Base-by-base conservation (phyloP, 2,329 filamentous ascomycete species). In the Alternaria arborescens region DNA sequence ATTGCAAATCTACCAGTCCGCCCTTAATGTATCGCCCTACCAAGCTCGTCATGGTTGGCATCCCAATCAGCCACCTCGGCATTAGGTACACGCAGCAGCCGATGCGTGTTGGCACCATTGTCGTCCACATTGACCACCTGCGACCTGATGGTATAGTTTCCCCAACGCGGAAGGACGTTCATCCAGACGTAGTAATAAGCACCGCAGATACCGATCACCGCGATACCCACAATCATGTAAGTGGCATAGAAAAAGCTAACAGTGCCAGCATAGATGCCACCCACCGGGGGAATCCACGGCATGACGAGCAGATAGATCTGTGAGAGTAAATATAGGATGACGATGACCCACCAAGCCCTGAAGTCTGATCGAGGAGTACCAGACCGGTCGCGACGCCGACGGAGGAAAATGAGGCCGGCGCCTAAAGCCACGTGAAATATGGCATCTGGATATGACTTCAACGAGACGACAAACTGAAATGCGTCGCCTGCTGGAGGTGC, bases 181-280 rank as follows among this genome's bases (percentile, higher is more conserved):
- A 76, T 69, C 75, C 75, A 77, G 1, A 71, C 12, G 18, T 54
- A 66, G 50, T 75, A 76, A 52, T 76, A 76, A 8, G 64, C 1
- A 7, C 44, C 68, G 58, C 68, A 69, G 4, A 51, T 64, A 1
- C 66, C 42, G 8, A 75, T 55, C 16, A 76, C 55, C 3, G 60
- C 88, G 58, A 92, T 83, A 0, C 89, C 89, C 0, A 87, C 84
- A 0, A 88, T 85, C 20, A 85, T 84, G 67, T 92, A 91, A 0
- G 89, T 91, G 1, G 83, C 89, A 65, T 92, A 93, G 86, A 87
- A 92, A 76, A 93, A 92, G 54, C 85, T 89, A 1, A 91, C 89
- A 2, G 41, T 41, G 14, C 52, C 52, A 28, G 28, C 52, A 2
- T 30, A 26, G 57, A 89, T 86, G 0, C 84, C 86, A 1, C 82